Base-by-base conservation (phyloP, 805 yeast species). In the Hanseniaspora lachancei region DNA sequence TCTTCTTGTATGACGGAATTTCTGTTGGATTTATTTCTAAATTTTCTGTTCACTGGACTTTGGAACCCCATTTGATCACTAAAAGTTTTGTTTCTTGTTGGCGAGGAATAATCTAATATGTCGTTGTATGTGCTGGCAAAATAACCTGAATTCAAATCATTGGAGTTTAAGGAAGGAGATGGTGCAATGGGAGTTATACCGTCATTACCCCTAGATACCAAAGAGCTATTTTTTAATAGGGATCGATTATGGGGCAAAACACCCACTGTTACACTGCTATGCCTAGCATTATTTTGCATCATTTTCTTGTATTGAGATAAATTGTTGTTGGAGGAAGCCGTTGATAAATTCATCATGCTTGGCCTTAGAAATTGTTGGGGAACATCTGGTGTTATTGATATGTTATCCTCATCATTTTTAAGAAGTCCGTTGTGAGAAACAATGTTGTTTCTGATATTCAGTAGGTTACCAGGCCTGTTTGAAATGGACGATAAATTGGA, bases 211-310 rank as follows among this genome's bases (percentile, higher is more conserved):
- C 29, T 44, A n/a, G 49, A 39, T 1, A 24, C n/a, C n/a, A 34
- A 12, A 13, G 40, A 46, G 6, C 10, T 46, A 21, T 34, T 46
- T 20, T 46, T 46, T 24, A 46, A 29, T 29, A 39, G 20, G 0
- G 49, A 7, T 32, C 56, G 32, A 24, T 41, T 46, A 21, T 32
- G 27, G 7, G 56, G 56, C 13, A 53, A 46, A 13, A 53, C 34
- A 9, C 56, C 56, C 15, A 53, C 56, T 20, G 50, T 53, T 29
- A 46, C 42, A 46, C 56, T 53, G 35, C 50, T 53, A 36, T 53
- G 56, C 46, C 56, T 53, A 13, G 56, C 50, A 32, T 53, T 53
- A 20, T 46, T 53, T 39, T 53, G 56, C 56, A 53, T 53, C 56
- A 53, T 53, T 23, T 53, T 53, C 34, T 53, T 53, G 20, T 53